phyloP scores from a whole-genome alignment of 805 yeast genomes.

The Candida suzukii region DNA sequence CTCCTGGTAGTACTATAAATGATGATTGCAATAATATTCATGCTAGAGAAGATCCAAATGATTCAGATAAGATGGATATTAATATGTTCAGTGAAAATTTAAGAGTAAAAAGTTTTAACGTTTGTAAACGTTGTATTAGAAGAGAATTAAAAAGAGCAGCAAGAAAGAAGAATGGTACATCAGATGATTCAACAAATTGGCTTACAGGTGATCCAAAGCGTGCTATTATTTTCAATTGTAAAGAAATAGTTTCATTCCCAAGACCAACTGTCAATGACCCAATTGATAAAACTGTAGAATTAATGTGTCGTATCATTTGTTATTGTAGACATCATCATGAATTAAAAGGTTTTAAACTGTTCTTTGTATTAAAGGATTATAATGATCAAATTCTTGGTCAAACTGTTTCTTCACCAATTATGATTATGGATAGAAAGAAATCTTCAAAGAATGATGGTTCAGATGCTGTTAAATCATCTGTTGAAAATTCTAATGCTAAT shows the following conservation, averaged over 20 bases:
- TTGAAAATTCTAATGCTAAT: constrained; percentile 4
- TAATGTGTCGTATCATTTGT: constrained; percentile 78
- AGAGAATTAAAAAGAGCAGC: constrained; percentile 93
- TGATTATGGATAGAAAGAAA: constrained; percentile 94
- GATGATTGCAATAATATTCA: constrained; percentile 10
- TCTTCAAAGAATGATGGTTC: constrained; percentile 25
- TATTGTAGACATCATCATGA: constrained; percentile 95
- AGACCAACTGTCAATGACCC: constrained; percentile 35
- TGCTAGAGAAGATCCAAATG: constrained; percentile 9
- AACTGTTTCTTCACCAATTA: constrained; percentile 63
- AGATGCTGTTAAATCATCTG: constrained; percentile 1
- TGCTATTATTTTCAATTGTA: constrained; percentile 86
- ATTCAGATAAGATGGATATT: constrained; percentile 8
- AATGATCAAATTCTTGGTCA: constrained; percentile 63
- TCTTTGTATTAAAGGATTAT: constrained; percentile 60
- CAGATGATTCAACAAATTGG: constrained; percentile 73
- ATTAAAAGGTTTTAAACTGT: constrained; percentile 70
- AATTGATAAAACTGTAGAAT: constrained; percentile 34
- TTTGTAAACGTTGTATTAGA: constrained; percentile 83
- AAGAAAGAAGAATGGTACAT: constrained; percentile 76
- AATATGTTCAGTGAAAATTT: not conserved
- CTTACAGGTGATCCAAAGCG: constrained; percentile 65
- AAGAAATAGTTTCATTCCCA: constrained; percentile 74
- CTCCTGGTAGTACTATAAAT: constrained; percentile 15
- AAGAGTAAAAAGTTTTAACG: constrained; percentile 46